Percentiles rank a stretch among this genome's conserved stretches.
phyloP scores from a whole-genome alignment of 495 filamentous ascomycete genomes.

The Neurospora sublineolata region DNA sequence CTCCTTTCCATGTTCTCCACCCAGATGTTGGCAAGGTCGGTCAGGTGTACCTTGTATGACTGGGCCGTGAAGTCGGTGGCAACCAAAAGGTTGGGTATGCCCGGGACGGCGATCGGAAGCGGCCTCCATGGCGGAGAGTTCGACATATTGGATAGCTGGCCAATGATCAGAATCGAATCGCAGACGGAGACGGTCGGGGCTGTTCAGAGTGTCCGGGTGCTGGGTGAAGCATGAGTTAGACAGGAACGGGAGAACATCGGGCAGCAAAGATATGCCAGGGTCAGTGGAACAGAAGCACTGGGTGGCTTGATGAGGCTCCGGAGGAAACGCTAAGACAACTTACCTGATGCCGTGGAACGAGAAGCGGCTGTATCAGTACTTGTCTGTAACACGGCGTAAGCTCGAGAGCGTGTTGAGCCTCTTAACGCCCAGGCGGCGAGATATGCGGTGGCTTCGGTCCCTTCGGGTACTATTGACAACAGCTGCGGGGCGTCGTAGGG shows the following conservation, averaged over 20 bases:
- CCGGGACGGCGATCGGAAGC: conserved; percentile 20
- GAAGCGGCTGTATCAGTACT: background rate
- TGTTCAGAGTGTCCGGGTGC: background rate
- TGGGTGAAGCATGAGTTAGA: background rate
- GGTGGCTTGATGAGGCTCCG: background rate
- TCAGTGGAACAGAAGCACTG: background rate
- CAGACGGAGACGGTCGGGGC: background rate
- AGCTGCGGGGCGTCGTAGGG: background rate
- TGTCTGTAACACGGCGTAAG: background rate
- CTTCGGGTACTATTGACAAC: background rate
- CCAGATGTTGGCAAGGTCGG: conserved; percentile 84
- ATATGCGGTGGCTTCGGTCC: background rate
- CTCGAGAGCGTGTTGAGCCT: background rate
- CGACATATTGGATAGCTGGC: conserved; percentile 11
- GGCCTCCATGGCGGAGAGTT: conserved; percentile 20
- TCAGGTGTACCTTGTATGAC: conserved; percentile 64
- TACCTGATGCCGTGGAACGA: background rate
- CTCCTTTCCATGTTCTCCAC: conserved; percentile 52
- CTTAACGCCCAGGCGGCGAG: background rate
- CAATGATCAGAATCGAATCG: background rate
- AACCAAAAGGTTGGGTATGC: conserved; percentile 33
- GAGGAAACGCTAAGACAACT: background rate
- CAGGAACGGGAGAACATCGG: background rate
- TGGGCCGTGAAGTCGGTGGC: conserved; percentile 26
- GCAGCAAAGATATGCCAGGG: background rate